Evolutionary conservation across 192 early-diverging fungal species (phyloP).

Genomic region (Umbelopsis vinacea): DNA sequence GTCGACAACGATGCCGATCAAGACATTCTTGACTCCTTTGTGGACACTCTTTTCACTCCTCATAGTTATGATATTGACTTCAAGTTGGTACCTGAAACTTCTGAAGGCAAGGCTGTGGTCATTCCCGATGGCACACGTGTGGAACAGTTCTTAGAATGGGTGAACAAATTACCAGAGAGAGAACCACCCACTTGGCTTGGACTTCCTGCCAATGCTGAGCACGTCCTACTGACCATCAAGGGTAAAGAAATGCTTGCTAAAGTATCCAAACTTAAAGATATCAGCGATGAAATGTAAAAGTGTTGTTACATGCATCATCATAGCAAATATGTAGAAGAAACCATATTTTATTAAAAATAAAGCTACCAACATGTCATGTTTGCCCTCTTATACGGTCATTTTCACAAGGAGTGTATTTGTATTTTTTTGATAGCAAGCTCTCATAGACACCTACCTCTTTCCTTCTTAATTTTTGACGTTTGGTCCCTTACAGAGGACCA

Average conservation of each 20-base stretch:
- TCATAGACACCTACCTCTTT: too few relatives aligned
- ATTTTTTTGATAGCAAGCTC: too few relatives aligned
- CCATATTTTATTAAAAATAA: neutral
- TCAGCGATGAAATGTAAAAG: conserved; percentile 58
- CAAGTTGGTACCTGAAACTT: conserved; percentile 59
- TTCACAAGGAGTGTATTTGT: too few relatives aligned
- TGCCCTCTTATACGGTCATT: too few relatives aligned
- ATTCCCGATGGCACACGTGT: conserved; percentile 88
- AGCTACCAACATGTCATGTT: too few relatives aligned
- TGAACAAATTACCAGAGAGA: conserved; percentile 80
- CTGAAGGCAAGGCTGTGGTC: conserved; percentile 48
- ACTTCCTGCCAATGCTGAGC: conserved; percentile 92
- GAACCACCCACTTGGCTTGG: conserved; percentile 98
- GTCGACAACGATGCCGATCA: conserved; percentile 95
- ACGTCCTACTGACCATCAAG: conserved; percentile 81
- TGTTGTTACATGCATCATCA: neutral
- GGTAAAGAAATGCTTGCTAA: conserved; percentile 85
- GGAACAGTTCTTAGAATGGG: conserved; percentile 91
- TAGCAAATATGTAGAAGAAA: neutral
- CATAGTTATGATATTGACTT: conserved; percentile 83
- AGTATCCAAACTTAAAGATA: conserved; percentile 80
- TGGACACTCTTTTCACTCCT: conserved; percentile 79
- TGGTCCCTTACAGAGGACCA: too few relatives aligned
- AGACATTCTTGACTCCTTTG: conserved; percentile 82
- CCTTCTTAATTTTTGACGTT: too few relatives aligned